Evolutionary conservation across 768 basidiomycete genomes (phyloP).

Genomic region (Pulveroboletus sp.): DNA sequence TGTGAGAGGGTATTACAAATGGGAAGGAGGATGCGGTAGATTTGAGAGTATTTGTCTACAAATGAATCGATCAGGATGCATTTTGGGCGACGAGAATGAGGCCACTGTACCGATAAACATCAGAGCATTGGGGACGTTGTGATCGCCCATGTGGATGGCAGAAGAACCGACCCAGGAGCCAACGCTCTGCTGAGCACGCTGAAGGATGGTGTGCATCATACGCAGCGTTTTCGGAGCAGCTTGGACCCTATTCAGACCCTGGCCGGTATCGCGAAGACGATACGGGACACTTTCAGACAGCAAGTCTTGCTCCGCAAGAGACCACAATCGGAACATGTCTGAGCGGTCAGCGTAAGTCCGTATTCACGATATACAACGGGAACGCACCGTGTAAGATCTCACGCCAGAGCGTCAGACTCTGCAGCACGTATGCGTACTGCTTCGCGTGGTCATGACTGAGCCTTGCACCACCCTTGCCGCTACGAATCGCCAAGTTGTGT

Average conservation of each 20-base stretch:
- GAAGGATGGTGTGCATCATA: constrained; percentile 83
- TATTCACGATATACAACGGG: not conserved
- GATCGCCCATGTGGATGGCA: constrained; percentile 88
- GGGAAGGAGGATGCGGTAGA: constrained; percentile 84
- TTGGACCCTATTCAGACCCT: constrained; percentile 88
- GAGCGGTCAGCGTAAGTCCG: constrained; percentile 1
- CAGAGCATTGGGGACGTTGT: constrained; percentile 55
- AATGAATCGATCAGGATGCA: not conserved
- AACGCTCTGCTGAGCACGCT: constrained; percentile 76
- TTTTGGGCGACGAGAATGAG: not conserved
- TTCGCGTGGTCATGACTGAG: constrained; percentile 80
- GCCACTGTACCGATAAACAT: constrained; percentile 65
- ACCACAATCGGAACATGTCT: constrained; percentile 92
- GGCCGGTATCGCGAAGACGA: constrained; percentile 82
- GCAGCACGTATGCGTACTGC: constrained; percentile 82
- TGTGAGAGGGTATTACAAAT: constrained; percentile 79
- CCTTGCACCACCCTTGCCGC: constrained; percentile 74
- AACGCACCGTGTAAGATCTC: constrained; percentile 75
- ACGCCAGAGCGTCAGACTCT: constrained; percentile 82
- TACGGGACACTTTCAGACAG: constrained; percentile 72
- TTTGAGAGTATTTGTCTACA: constrained; percentile 82
- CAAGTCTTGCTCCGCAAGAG: constrained; percentile 73
- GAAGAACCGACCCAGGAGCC: constrained; percentile 84
- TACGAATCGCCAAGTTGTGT: constrained; percentile 71
- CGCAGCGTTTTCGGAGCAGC: constrained; percentile 83